Conservation (phyloP, 1,139 yeast species). For the Candida sanyaensis region DNA sequence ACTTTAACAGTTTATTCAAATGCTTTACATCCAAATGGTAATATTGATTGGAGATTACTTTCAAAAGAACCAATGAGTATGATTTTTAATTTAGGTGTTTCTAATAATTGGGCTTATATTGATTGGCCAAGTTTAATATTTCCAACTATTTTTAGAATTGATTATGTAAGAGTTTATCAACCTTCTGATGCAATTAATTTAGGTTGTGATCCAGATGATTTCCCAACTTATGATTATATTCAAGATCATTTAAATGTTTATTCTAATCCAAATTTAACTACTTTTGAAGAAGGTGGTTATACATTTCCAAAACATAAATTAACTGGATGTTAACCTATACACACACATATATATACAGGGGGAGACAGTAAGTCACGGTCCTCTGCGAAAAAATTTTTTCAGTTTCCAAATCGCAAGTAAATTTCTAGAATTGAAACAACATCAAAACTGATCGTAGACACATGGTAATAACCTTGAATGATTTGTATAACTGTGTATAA, state of each 20-base stretch:
- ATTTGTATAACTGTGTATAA: too few species aligned
- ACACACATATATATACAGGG: too few species aligned
- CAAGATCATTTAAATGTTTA: slow-evolving; percentile 64
- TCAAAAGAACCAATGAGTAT: slow-evolving; percentile 90
- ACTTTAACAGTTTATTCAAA: slow-evolving; percentile 63
- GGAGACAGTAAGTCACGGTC: too few species aligned
- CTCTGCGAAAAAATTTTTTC: too few species aligned
- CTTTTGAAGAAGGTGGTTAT: slow-evolving; percentile 71
- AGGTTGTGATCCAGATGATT: slow-evolving; percentile 76
- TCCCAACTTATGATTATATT: slow-evolving; percentile 77
- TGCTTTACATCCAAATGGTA: slow-evolving; percentile 81
- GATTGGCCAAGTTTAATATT: slow-evolving; percentile 74
- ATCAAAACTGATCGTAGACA: too few species aligned
- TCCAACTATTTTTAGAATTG: slow-evolving; percentile 70
- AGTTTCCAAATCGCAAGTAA: too few species aligned
- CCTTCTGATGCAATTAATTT: slow-evolving; percentile 52
- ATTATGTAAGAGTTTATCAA: slow-evolving; percentile 80
- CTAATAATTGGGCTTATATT: slow-evolving; percentile 81
- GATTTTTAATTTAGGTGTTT: slow-evolving; percentile 75
- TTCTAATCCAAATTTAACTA: slow-evolving; percentile 59
- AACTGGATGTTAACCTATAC: slow-evolving; percentile 14
- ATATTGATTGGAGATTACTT: slow-evolving; percentile 71
- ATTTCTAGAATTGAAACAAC: too few species aligned
- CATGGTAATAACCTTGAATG: too few species aligned
- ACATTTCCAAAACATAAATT: slow-evolving; percentile 50